Evolutionary conservation across 2,329 filamentous ascomycete genomes (phyloP).

Genomic region (Botrytis elliptica): DNA sequence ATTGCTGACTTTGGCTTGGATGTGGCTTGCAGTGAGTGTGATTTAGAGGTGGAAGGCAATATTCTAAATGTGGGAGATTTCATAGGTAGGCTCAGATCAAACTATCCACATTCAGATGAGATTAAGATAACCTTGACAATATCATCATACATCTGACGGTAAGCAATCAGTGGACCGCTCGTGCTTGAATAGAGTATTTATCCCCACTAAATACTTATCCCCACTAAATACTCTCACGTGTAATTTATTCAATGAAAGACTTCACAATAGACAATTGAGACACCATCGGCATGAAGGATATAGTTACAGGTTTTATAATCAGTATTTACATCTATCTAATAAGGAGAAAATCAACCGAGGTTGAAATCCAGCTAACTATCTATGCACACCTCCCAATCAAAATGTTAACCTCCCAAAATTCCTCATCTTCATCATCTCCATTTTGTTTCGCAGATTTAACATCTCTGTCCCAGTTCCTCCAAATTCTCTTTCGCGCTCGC

Average conservation of each 20-base stretch:
- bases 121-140: neutral
- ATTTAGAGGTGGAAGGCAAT: neutral
- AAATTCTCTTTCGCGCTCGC: slow-evolving; percentile 13
- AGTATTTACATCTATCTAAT: neutral
- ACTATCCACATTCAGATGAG: neutral
- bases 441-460: neutral
- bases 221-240: neutral
- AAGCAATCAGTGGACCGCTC: neutral
- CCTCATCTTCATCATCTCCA: slow-evolving; percentile 7
- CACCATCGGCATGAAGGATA: neutral
- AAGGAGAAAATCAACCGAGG: neutral
- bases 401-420: slow-evolving; percentile 16
- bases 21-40: neutral
- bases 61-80: neutral
- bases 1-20: neutral
- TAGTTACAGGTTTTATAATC: neutral
- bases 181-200: neutral
- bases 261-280: neutral
- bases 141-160: neutral
- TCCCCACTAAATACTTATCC: neutral
- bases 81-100: neutral
- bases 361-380: too few relatives aligned
- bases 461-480: slow-evolving; percentile 18
- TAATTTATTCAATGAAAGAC: neutral
- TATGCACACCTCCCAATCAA: slow-evolving; percentile 16